Evolutionary conservation across 2,329 filamentous ascomycete species (phyloP), one percentile per base, ranked within the genome.

Genomic region (Aureobasidium sp.): DNA sequence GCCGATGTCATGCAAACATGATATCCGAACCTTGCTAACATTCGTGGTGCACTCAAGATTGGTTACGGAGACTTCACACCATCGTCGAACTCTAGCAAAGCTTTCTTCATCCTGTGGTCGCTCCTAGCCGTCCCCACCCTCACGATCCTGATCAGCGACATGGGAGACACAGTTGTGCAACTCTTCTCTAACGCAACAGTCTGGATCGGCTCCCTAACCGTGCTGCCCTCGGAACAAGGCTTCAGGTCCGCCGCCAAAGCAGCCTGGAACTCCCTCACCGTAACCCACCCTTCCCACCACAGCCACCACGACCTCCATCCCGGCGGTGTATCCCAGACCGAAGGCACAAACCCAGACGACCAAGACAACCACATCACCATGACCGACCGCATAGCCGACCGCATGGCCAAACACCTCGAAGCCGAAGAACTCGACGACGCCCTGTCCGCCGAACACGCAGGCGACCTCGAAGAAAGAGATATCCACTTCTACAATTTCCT

Each of bases 41-140:
- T 21, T 17, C 23, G 19, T 49, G 11, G 17, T 15, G 15, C n/a
- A 4, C 7, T 15, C 5, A 1, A 57, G 40, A 81, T 83, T 46
- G 80, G 81, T 1, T 83, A 83, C 63, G 80, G 81, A 29, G 79
- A 82, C 63, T 71, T 75, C 23, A 69, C 70, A 1, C 77, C 76
- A 0, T 68, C 70, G 15, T 77, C 74, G 54, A 82, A 81, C 63
- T 74, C 77, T 13, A 79, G 78, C 9, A 80, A 78, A 65, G 74
- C 79, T 1, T 82, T 83, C 64, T 83, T 82, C 65, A 78, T 83
- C 1, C 77, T 83, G 62, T 83, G 81, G 81, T 79, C 77, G 15
- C 67, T 83, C 5, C 70, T 83, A 9, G 80, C 80, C 0, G 75
- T 83, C 0, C 80, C 81, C 0, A 79, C 78, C 0, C 71, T 83